Percentiles rank a stretch among this genome's conserved stretches.
These are phyloP conservation scores for Talaromyces albobiverticillius DNA, from an alignment of 2,329 filamentous ascomycete genomes.

Conservation along the genomic window DNA sequence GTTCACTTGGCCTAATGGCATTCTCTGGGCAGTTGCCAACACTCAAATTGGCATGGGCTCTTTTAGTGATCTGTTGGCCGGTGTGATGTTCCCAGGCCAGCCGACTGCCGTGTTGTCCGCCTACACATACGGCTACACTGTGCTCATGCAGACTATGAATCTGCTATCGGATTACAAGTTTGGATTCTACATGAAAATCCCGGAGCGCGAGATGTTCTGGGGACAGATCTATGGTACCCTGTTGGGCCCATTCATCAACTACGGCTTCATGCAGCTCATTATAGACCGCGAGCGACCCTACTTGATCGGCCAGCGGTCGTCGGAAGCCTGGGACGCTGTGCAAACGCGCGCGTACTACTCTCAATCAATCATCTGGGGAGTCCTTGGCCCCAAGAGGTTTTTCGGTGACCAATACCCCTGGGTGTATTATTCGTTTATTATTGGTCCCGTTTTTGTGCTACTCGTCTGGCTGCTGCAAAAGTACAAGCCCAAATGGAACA, in stretches of 20 bases:
- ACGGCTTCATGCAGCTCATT: not conserved
- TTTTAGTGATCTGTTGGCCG: not conserved
- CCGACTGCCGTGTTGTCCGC: not conserved
- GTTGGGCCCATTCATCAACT: constrained; percentile 4
- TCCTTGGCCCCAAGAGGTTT: constrained; percentile 1
- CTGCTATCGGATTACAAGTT: constrained; percentile 6
- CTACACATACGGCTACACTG: not conserved
- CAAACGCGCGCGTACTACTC: not conserved
- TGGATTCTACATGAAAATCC: constrained; percentile 8
- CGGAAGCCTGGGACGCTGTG: not conserved
- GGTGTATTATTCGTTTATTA: not conserved
- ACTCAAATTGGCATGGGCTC: constrained; percentile 3
- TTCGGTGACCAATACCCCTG: not conserved
- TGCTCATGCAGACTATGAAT: not conserved
- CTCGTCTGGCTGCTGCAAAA: constrained; percentile 4
- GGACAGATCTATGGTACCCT: constrained; percentile 1
- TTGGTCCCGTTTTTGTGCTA: not conserved
- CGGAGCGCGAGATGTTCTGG: constrained; percentile 9
- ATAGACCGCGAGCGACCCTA: not conserved
- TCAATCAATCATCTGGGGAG: not conserved
- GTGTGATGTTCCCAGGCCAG: constrained; percentile 4
- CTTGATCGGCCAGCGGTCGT: not conserved
- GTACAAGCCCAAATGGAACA: constrained; percentile 4
- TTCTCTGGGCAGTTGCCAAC: constrained; percentile 5
- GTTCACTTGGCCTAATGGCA: constrained; percentile 5